Base-by-base conservation (phyloP, 192 early-diverging fungal species). In the Coemansia sp. region DNA sequence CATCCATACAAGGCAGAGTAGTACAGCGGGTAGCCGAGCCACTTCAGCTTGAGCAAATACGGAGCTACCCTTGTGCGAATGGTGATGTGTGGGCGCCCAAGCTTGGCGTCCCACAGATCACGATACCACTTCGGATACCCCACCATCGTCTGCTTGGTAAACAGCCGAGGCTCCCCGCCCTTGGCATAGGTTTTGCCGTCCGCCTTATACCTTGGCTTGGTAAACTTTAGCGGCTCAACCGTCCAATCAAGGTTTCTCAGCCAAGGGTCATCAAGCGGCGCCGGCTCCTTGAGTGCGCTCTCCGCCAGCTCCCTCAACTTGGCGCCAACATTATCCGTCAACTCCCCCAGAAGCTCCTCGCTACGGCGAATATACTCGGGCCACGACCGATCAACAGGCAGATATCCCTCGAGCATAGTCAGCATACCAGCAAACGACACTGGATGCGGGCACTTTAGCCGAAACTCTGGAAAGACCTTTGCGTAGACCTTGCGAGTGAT, bases 381-480 rank as follows among this genome's bases (percentile, higher is more conserved):
- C 97, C 95, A 99, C 28, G 84, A 85, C n/a, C 85, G 74, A 33
- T 88, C 86, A 11, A 91, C 91, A 0, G 97, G 88, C 59, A 99
- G 65, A 68, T 93, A 95, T 4, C 87, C 88, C 36, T 86, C 89
- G 5, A 91, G 88, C 93, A 99, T 96, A 42, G 90, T 85, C 56
- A 96, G 56, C 67, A 93, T 91, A 0, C 97, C 97, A 3, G 90
- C 89, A 82, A 99, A 94, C 31, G 95, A 95, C 36, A 89, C 93
- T 3, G 95, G 95, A 63, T 96, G 95, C 14, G 97, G 97, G 65
- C 95, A 97, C 45, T 93, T 93, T 20, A 83, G 40, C 20, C 74
- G 63, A 70, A 90, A 99, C 35, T 76, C 77, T 20, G 91, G 90
- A 2, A 92, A 88, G 2, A 94, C 85, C 24, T 66, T 62, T 42